Evolutionary conservation across 768 basidiomycete genomes (phyloP).

Genomic region (Cytidiella melzeri): DNA sequence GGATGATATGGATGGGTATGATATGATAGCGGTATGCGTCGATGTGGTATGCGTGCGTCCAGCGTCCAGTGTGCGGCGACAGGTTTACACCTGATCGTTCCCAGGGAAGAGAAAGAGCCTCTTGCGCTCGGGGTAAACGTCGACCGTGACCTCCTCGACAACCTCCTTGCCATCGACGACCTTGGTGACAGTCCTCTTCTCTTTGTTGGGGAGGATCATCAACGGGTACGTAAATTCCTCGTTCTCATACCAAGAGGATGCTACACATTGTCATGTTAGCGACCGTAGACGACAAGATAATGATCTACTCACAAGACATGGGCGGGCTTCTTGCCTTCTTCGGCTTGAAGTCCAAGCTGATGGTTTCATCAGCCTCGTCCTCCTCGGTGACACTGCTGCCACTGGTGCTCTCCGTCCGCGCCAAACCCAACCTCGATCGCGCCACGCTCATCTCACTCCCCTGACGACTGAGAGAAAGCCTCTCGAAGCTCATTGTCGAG

Average conservation of each 20-base stretch:
- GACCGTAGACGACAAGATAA: no score
- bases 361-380: slow-evolving; percentile 19
- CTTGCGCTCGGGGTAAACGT: slow-evolving; percentile 50
- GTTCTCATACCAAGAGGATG: slow-evolving; percentile 65
- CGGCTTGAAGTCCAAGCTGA: not conserved
- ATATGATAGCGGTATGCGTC: not conserved
- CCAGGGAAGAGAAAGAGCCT: slow-evolving; percentile 65
- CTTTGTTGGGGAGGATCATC: slow-evolving; percentile 51
- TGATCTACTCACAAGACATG: slow-evolving; percentile 1
- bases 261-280: slow-evolving; percentile 34
- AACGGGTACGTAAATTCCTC: slow-evolving; percentile 67
- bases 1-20: not conserved
- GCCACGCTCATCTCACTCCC: slow-evolving; percentile 16
- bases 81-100: slow-evolving; percentile 21
- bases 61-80: not conserved
- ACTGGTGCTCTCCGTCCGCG: slow-evolving; percentile 30
- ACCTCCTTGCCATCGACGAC: slow-evolving; percentile 45
- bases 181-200: slow-evolving; percentile 42
- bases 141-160: slow-evolving; percentile 48
- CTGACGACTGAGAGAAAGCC: slow-evolving; percentile 4
- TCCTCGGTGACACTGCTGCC: slow-evolving; percentile 35
- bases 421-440: slow-evolving; percentile 8
- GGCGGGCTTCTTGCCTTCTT: not conserved
- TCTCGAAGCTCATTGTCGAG: slow-evolving; percentile 14
- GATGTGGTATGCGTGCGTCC: not conserved